Evolutionary conservation across 805 yeast species (phyloP), one percentile per base, ranked within the genome.

Genomic region (Hanseniaspora singularis): DNA sequence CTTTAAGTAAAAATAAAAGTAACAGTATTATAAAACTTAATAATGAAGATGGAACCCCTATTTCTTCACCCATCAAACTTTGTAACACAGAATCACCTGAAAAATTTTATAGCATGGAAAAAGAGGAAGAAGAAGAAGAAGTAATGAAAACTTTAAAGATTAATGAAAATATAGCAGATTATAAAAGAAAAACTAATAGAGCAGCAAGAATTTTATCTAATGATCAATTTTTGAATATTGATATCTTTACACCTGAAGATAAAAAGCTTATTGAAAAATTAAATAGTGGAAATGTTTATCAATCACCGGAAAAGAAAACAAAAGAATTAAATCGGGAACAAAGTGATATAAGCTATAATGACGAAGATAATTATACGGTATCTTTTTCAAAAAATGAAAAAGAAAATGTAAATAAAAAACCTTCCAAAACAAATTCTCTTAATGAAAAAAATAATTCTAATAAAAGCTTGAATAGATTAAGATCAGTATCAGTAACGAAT

Each of bases 181-280:
- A 32, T 19, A 46, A 38, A 12, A 38, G 40, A 33, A 39, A 39
- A 33, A 22, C 24, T 4, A 46, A 46, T 31, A 46, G 49, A 33
- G n/a, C 43, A 24, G 49, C 49, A 20, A 26, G 49, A 14, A 38
- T 46, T 22, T 27, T 46, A 11, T 46, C 49, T 1, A 46, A 46
- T 27, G 40, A 38, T n/a, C 39, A 46, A 14, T 46, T 46, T 38
- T 22, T 38, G 14, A 46, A 46, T 15, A 24, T 46, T 14, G 38
- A 33, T 7, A 24, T 46, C 1, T 18, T 19, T 6, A 24, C 42
- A 4, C n/a, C 28, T 1, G 49, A 46, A 23, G 49, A 46, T 26
- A 23, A 33, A 12, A 20, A 46, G 4, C 27, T 46, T 31, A 38
- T 46, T 11, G 49, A 39, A 8, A 46, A 46, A 23, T 33, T 46